Conservation (phyloP, 805 yeast species). For the Saccharomycopsis lassenensis region DNA sequence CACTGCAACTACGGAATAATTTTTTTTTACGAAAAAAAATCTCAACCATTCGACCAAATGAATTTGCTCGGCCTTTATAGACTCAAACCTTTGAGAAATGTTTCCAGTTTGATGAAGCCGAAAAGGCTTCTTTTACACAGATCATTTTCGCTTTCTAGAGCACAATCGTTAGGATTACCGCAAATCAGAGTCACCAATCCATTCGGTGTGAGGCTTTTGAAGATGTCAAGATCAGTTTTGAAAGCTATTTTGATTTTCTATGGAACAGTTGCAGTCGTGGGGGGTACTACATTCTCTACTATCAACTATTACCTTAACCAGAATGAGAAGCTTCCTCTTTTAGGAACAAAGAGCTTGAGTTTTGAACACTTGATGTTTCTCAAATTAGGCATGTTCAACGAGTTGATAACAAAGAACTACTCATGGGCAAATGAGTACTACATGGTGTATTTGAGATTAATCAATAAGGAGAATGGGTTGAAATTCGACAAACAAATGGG, state of each 20-base stretch:
- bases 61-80: too few species aligned
- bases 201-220: constrained; percentile 8
- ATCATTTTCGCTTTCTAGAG: too few species aligned
- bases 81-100: too few species aligned
- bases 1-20: too few species aligned
- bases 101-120: too few species aligned
- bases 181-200: constrained; percentile 10
- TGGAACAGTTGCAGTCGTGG: constrained; percentile 12
- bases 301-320: constrained; percentile 12
- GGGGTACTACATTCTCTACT: constrained; percentile 5
- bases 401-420: constrained; percentile 26
- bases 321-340: constrained; percentile 14
- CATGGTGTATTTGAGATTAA: constrained; percentile 22
- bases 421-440: constrained; percentile 27
- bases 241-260: constrained; percentile 19
- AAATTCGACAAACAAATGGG: constrained; percentile 19
- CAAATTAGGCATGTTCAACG: constrained; percentile 30
- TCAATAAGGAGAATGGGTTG: constrained; percentile 25
- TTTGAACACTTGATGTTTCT: constrained; percentile 11
- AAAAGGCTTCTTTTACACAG: too few species aligned
- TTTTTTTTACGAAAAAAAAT: too few species aligned
- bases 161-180: too few species aligned
- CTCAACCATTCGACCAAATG: too few species aligned
- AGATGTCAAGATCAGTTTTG: constrained; percentile 13
- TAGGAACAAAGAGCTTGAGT: neutral